phyloP scores from a whole-genome alignment of 371 early-diverging fungal genomes.

The Mucor velutinosus region DNA sequence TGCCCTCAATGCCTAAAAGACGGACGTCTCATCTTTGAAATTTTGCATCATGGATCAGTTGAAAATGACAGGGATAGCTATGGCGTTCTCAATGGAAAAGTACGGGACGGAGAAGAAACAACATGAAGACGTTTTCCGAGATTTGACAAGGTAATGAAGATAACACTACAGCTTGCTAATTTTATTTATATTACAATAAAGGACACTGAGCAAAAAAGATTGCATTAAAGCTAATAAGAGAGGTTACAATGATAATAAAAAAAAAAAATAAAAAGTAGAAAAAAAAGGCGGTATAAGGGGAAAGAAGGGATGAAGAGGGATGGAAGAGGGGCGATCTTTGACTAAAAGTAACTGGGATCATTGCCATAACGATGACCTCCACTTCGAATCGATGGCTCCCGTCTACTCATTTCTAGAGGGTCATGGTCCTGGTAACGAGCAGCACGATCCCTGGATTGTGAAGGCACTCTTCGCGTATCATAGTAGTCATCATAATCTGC shows the following conservation, averaged over 20 bases:
- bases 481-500: slow-evolving; percentile 8
- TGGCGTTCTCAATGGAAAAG: too few species aligned
- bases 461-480: not conserved
- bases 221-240: not conserved
- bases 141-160: not conserved
- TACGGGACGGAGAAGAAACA: not conserved
- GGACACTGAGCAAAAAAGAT: not conserved
- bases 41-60: too few species aligned
- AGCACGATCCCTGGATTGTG: slow-evolving; percentile 2
- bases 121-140: not conserved
- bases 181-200: not conserved
- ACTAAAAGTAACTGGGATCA: slow-evolving; percentile 18
- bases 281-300: not conserved
- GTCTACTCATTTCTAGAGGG: slow-evolving; percentile 3
- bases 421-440: slow-evolving; percentile 5
- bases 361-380: slow-evolving; percentile 20
- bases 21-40: too few species aligned
- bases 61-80: too few species aligned
- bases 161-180: not conserved
- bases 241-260: not conserved
- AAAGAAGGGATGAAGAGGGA: not conserved
- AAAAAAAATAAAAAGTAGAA: not conserved
- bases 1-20: too few species aligned
- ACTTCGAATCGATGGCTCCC: slow-evolving; percentile 9
- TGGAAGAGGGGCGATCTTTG: not conserved